phyloP scores from a whole-genome alignment of 1,284 basidiomycete genomes.

The Sporisorium sorghi region DNA sequence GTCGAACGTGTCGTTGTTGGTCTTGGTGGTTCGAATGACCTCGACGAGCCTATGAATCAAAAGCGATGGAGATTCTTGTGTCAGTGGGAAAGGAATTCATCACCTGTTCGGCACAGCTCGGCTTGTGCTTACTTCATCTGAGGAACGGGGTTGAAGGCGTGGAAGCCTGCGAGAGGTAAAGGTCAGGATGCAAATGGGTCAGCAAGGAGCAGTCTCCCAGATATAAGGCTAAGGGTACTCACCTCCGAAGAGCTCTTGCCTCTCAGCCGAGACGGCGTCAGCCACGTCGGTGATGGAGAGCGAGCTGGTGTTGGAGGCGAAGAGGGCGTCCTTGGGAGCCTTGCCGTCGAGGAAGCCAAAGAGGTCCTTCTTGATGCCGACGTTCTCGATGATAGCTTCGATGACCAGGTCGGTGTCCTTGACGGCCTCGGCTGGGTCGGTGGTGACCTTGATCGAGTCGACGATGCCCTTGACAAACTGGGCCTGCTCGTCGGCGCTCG shows the following conservation, averaged over 20 bases:
- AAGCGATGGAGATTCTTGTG: background rate
- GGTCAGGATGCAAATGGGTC: no score
- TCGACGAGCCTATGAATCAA: conserved; percentile 69
- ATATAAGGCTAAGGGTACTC: background rate
- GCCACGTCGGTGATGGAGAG: conserved; percentile 73
- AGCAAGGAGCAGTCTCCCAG: background rate
- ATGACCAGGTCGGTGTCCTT: conserved; percentile 73
- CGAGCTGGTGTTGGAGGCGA: conserved; percentile 74
- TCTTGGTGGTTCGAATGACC: conserved; percentile 72
- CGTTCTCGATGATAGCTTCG: conserved; percentile 75
- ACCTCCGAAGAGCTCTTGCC: conserved; percentile 60
- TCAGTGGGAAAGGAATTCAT: background rate
- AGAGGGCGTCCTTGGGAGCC: conserved; percentile 72
- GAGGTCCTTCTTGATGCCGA: conserved; percentile 74
- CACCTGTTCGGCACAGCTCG: background rate
- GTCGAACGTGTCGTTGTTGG: conserved; percentile 71
- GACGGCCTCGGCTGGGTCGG: conserved; percentile 72
- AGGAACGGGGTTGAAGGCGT: conserved; percentile 72
- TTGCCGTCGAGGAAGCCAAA: conserved; percentile 73
- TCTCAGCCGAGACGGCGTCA: conserved; percentile 54
- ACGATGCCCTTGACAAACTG: conserved; percentile 70
- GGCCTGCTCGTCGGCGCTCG: conserved; percentile 70
- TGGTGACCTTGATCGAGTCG: conserved; percentile 72
- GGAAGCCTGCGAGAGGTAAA: conserved; percentile 68
- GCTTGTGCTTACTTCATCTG: conserved; percentile 72